Base-by-base conservation (phyloP, 1,284 basidiomycete genomes). In the Rhodotorula sp. region DNA sequence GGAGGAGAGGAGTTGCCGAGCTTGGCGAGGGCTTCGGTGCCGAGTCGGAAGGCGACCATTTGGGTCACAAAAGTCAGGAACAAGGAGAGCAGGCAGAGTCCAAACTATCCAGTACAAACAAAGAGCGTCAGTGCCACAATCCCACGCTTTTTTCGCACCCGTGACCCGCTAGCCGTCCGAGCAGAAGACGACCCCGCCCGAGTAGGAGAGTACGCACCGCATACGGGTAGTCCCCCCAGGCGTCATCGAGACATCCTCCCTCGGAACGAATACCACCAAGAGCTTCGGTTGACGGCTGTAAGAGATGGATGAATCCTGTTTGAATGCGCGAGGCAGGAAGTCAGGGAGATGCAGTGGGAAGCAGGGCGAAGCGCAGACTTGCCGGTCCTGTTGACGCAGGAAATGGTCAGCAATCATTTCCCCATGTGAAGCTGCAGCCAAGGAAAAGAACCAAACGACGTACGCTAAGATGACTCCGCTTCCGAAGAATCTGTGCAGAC, bases 61-160 rank as follows among this genome's bases (percentile, higher is more conserved):
- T 96, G 93, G 67, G 91, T 82, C 75, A 93, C 86, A 83, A 97
- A 96, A 70, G 95, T 91, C 51, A 79, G 73, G 81, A 93, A 94
- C 56, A 95, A 89, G 76, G 91, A 89, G 71, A 89, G 89, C 51
- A 96, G 83, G 88, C 92, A 65, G 56, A 85, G 3, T 89, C 85
- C 82, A 90, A 95, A 16, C 89, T 71, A 46, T 5, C 34, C 34
- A 8, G 34, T 5, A 15, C 18, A 7, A 88, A 89, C 90, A 75
- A 26, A 56, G 58, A 61, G 64, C 59, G 63, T 59, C 47, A 62
- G 52, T 60, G 51, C 49, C 43, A 58, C 46, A 59, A 57, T 69
- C 5, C 15, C 3, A 48, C 34, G 34, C 34, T 7, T 6, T 8
- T 34, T 34, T 34, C 34, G 6, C 34, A 34, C 34, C 6, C 8